Conservation (phyloP, 2,329 filamentous ascomycete genomes). For the Colletotrichum navitas region DNA sequence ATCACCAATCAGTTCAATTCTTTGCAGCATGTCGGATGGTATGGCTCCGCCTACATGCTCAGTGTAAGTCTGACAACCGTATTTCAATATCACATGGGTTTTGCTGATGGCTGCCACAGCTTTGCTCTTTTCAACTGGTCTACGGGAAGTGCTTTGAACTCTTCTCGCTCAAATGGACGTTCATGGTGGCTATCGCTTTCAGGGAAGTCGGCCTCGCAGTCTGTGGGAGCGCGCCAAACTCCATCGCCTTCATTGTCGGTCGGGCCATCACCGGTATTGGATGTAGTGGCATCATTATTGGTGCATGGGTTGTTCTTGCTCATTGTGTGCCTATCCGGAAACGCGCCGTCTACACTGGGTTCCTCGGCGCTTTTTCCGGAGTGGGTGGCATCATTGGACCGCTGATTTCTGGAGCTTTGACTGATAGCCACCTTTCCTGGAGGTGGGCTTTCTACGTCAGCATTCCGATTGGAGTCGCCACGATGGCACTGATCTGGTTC, state of each 20-base stretch:
- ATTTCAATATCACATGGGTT: background rate
- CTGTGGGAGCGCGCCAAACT: slow-evolving; percentile 48
- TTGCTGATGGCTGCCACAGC: slow-evolving; percentile 45
- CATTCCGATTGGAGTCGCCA: slow-evolving; percentile 47
- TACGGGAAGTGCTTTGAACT: slow-evolving; percentile 49
- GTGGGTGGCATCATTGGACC: slow-evolving; percentile 50
- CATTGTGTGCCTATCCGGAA: slow-evolving; percentile 51
- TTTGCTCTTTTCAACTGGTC: slow-evolving; percentile 46
- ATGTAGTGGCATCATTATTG: slow-evolving; percentile 52
- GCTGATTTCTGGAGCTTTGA: slow-evolving; percentile 48
- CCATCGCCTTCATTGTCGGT: slow-evolving; percentile 53
- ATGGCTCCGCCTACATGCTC: slow-evolving; percentile 61
- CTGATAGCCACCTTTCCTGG: slow-evolving; percentile 49
- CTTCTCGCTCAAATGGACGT: slow-evolving; percentile 48
- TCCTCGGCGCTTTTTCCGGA: slow-evolving; percentile 54
- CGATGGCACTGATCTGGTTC: slow-evolving; percentile 48
- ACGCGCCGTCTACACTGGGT: slow-evolving; percentile 53
- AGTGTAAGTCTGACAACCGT: slow-evolving; percentile 50
- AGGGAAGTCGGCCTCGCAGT: slow-evolving; percentile 46
- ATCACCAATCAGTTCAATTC: slow-evolving; percentile 66
- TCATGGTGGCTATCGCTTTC: slow-evolving; percentile 45
- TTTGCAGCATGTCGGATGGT: slow-evolving; percentile 68
- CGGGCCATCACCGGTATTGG: slow-evolving; percentile 54
- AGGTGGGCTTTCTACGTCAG: slow-evolving; percentile 49
- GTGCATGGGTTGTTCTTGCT: slow-evolving; percentile 54